A percentile compares a stretch with the other conserved stretches of the same genome.
phyloP scores from a whole-genome alignment of 148 eudicot species.

The Chenopodium quinoa region DNA sequence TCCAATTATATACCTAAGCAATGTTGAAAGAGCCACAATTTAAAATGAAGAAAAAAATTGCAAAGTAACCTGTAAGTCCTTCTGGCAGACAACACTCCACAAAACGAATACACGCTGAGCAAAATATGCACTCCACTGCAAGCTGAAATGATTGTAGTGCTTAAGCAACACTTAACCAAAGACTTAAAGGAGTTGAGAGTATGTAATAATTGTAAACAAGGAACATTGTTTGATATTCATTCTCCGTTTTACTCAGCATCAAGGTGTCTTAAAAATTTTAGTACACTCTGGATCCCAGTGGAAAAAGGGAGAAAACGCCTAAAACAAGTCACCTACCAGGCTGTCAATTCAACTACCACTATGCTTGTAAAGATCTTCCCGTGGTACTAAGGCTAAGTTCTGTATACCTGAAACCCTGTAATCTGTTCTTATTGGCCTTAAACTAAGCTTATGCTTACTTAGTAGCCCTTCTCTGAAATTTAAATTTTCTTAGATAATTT shows the following conservation, averaged over 20 bases:
- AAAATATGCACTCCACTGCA: conserved; percentile 99
- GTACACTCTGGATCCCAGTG: neutral
- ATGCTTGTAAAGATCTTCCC: neutral
- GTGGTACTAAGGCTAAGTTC: neutral
- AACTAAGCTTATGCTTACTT: neutral
- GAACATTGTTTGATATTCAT: neutral
- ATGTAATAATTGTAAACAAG: neutral
- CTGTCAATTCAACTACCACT: neutral
- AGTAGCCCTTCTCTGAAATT: neutral
- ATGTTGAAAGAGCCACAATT: conserved; percentile 1
- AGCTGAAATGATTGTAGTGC: conserved; percentile 51
- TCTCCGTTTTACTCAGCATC: neutral
- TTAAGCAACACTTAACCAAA: conserved; percentile 10
- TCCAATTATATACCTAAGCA: conserved; percentile 21
- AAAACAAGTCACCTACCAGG: neutral
- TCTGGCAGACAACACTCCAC: conserved; percentile 99
- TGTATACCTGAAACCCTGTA: neutral
- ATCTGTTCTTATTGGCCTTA: neutral
- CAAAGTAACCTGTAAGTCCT: conserved; percentile 84
- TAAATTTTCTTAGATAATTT: neutral
- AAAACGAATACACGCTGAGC: conserved; percentile 99
- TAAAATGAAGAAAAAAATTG: conserved; percentile 3
- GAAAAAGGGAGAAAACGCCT: neutral
- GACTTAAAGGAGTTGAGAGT: neutral
- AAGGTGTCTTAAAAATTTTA: neutral